phyloP scores from a whole-genome alignment of 495 filamentous ascomycete species.

The Polyplosphaeria fusca region DNA sequence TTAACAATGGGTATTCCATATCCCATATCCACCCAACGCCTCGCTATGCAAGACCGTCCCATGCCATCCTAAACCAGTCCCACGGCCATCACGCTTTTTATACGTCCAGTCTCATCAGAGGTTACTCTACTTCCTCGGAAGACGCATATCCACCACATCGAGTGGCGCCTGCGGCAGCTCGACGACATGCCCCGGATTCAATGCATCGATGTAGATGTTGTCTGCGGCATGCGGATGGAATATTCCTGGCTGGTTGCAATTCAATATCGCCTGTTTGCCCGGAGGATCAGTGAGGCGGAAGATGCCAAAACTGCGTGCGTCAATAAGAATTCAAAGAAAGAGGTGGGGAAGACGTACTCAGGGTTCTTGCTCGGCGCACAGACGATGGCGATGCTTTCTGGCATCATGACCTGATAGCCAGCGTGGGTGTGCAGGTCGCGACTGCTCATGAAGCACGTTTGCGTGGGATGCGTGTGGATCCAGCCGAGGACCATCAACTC shows the following conservation, averaged over 20 bases:
- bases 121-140: conserved; percentile 10
- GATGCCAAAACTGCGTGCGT: conserved; percentile 68
- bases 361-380: conserved; percentile 81
- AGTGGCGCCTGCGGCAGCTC: conserved; percentile 72
- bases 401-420: conserved; percentile 90
- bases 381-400: conserved; percentile 94
- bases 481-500: conserved; percentile 89
- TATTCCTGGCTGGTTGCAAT: conserved; percentile 68
- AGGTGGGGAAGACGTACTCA: conserved; percentile 53
- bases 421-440: conserved; percentile 89
- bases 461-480: conserved; percentile 96
- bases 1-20: neutral
- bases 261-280: conserved; percentile 72
- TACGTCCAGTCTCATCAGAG: neutral
- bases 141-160: conserved; percentile 72
- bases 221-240: conserved; percentile 77
- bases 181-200: conserved; percentile 79
- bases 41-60: conserved; percentile 12
- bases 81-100: neutral
- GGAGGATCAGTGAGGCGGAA: conserved; percentile 93
- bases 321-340: neutral
- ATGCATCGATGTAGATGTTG: conserved; percentile 81
- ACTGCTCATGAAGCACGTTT: conserved; percentile 97
- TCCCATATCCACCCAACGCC: conserved; percentile 3
- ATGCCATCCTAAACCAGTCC: neutral